Evolutionary conservation across 352 stramenopile genomes (phyloP), one percentile per base, ranked within the genome.

Genomic region (Plasmopara viticola): DNA sequence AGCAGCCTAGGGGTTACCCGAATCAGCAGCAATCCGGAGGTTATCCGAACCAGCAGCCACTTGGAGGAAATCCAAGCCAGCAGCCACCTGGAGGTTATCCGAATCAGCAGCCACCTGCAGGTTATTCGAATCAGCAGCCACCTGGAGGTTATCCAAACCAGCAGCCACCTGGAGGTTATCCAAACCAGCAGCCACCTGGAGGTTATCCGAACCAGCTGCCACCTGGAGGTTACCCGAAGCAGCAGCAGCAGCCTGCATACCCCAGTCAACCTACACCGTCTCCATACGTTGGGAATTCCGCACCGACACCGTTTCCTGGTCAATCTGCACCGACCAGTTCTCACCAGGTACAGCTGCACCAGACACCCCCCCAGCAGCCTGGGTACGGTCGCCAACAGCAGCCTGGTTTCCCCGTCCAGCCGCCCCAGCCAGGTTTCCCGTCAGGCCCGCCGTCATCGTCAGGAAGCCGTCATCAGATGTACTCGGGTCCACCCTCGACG

Each of bases 381-480:
- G 64, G 59, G 8, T 84, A 74, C 53, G 53, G 59, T 13, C 72
- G 66, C 12, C 56, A 60, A 13, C 68, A 75, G 48, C 66, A 77
- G 38, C 58, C 71, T 12, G 55, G 62, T 10, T 80, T 72, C 53
- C 42, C 61, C 44, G 57, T 51, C 18, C 61, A 67, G 18, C 51
- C 53, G 18, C 62, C 51, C 14, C 62, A 73, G 25, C 58, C 67
- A 40, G 65, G 65, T 8, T 78, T 65, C 42, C 68, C 70, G 17
- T 78, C 71, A 9, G 78, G 75, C 29, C 78, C 78, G 28, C 75
- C 75, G 25, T 89, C 74, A 49, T 63, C 66, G 38, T 68, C 66
- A 53, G 46, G 57, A 45, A 56, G 44, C 37, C 45, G 64, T 33
- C 64, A 53, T 48, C 59, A 48, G 43, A 68, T 71, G 59, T 77